Base-by-base conservation (phyloP, 805 yeast genomes). In the Clavispora asparagi region DNA sequence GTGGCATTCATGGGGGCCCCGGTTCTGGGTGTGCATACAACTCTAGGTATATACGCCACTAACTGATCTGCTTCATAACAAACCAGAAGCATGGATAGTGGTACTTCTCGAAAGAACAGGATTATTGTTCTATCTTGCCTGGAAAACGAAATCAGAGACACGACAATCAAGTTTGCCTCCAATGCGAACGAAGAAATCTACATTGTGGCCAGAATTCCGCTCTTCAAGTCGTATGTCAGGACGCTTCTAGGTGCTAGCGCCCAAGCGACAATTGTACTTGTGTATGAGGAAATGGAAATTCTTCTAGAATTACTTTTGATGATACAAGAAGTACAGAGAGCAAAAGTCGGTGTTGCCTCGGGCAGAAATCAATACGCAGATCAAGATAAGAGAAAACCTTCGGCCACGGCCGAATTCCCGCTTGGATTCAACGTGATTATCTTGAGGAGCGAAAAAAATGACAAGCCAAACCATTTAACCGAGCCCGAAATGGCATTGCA, bases 401-500 rank as follows among this genome's bases (percentile, higher is more conserved):
- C 10, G 13, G 11, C 25, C 25, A 16, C 13, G 5, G 55, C 58
- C 39, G 66, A 62, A 30, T 13, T 47, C 6, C 63, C 67, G 6
- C 43, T 61, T 5, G 54, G 57, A 1, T 57, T 55, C 35, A 51
- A 56, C 4, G 30, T 59, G 25, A 40, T 42, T 12, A 43, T 64
- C 14, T 40, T 31, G 35, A 11, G 27, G 8, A 12, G 60, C 14
- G 45, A 40, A 6, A 23, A 19, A 16, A 33, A 40, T 19, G 43
- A 53, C 35, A 57, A 40, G 14, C 45, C 40, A n/a, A 58, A 57
- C 42, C 54, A 50, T 41, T 48, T 63, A 26, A 44, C 62, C 2
- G 48, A 57, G 4, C 39, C 42, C 11, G 55, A 54, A 37, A 56
- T 66, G 10, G 52, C 49, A 14, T 49, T 61, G 4, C 78, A 76